Evolutionary conservation across 1,284 basidiomycete species (phyloP).

Genomic region (Pseudozyma sp.): DNA sequence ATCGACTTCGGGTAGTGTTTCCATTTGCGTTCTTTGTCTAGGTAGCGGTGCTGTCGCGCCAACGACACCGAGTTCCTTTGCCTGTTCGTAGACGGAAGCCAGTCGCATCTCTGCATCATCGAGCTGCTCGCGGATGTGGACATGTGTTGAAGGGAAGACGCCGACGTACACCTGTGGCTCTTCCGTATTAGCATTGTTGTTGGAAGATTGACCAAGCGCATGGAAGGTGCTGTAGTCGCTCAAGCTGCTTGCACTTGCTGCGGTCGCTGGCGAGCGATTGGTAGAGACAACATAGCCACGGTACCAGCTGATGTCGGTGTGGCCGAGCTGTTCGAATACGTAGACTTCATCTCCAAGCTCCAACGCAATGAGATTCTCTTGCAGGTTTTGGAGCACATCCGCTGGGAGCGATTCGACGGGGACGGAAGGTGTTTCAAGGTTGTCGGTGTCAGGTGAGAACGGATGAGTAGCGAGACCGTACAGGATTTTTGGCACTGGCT

Average conservation of each 20-base stretch:
- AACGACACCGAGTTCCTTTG: conserved; percentile 53
- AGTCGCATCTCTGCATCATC: conserved; percentile 89
- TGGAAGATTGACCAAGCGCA: conserved; percentile 20
- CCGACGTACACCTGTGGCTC: conserved; percentile 88
- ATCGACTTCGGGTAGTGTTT: conserved; percentile 52
- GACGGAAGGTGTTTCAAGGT: conserved; percentile 40
- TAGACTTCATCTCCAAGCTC: conserved; percentile 93
- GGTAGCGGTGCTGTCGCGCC: conserved; percentile 49
- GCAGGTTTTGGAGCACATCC: conserved; percentile 32
- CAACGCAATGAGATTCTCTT: conserved; percentile 60
- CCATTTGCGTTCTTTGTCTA: conserved; percentile 42
- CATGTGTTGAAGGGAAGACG: conserved; percentile 92
- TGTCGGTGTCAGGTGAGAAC: conserved; percentile 57
- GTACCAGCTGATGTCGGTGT: conserved; percentile 65
- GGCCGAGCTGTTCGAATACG: conserved; percentile 72
- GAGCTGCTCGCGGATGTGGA: conserved; percentile 87
- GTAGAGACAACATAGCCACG: conserved; percentile 81
- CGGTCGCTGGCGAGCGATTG: conserved; percentile 39
- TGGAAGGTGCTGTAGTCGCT: conserved; percentile 57
- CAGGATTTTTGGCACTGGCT: conserved; percentile 61
- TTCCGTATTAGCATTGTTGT: conserved; percentile 53
- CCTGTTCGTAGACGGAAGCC: conserved; percentile 74
- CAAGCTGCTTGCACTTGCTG: conserved; percentile 69
- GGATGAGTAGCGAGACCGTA: conserved; percentile 62
- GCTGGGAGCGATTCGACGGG: conserved; percentile 37